Percentiles rank a stretch among this genome's conserved stretches.
phyloP scores from a whole-genome alignment of 805 yeast genomes.

The Lipomyces chichibuensis region DNA sequence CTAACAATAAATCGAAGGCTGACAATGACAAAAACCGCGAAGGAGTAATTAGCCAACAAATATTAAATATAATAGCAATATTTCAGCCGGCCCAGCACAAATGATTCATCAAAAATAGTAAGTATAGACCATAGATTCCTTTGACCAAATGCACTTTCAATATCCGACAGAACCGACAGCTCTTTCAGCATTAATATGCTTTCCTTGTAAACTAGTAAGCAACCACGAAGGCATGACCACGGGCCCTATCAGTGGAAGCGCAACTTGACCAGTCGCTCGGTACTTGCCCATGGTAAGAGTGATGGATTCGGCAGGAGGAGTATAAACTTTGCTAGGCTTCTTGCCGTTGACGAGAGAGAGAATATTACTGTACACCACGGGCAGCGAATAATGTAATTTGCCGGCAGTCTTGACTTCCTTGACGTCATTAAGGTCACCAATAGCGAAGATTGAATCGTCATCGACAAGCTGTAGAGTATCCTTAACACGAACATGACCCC shows the following conservation, averaged over 20 bases:
- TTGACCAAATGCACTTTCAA: neutral
- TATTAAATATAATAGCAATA: no score
- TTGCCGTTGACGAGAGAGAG: conserved; percentile 12
- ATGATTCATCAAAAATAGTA: neutral
- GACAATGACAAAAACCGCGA: no score
- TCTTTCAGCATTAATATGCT: conserved; percentile 5
- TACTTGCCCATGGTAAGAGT: conserved; percentile 8
- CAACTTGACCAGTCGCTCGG: conserved; percentile 1
- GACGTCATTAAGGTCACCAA: conserved; percentile 27
- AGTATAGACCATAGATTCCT: neutral
- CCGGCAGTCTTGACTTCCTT: conserved; percentile 23
- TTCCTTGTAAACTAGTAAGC: conserved; percentile 4
- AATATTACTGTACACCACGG: conserved; percentile 15
- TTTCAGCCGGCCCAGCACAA: no score
- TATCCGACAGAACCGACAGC: conserved; percentile 5
- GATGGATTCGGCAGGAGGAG: conserved; percentile 3
- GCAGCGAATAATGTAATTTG: conserved; percentile 5
- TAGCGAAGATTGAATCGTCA: conserved; percentile 20
- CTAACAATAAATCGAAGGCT: no score
- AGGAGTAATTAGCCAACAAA: no score
- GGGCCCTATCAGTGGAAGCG: conserved; percentile 10
- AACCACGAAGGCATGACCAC: conserved; percentile 1
- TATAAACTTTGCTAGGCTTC: neutral
- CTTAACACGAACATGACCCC: conserved; percentile 16
- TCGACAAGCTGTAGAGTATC: conserved; percentile 25